phyloP scores from a whole-genome alignment of 257 asterid genomes.

The Lantana camara region DNA sequence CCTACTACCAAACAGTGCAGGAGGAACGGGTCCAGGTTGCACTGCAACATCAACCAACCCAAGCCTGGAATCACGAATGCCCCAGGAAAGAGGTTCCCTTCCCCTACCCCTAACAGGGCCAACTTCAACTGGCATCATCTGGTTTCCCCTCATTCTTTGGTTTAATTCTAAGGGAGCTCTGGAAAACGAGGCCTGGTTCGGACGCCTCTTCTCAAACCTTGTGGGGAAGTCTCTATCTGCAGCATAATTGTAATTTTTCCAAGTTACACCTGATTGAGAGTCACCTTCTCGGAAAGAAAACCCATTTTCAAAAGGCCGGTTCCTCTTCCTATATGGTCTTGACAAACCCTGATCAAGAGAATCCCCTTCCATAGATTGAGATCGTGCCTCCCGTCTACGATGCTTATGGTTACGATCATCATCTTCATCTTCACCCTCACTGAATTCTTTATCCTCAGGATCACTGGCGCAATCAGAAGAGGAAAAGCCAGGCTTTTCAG shows the following conservation, averaged over 20 bases:
- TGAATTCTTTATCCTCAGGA: constrained; percentile 84
- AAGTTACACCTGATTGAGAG: constrained; percentile 54
- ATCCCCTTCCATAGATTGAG: constrained; percentile 73
- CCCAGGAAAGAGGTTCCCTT: constrained; percentile 70
- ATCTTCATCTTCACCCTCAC: constrained; percentile 97
- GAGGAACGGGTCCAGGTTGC: constrained; percentile 66
- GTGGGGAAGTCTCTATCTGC: constrained; percentile 54
- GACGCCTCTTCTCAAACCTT: constrained; percentile 67
- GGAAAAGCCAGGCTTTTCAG: constrained; percentile 65
- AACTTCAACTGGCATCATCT: constrained; percentile 50
- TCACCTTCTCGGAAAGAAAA: constrained; percentile 60
- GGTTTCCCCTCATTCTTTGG: constrained; percentile 66
- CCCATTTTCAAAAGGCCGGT: constrained; percentile 83
- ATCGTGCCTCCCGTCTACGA: constrained; percentile 71
- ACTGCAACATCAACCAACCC: constrained; percentile 68
- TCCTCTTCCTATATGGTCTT: constrained; percentile 71
- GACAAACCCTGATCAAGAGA: constrained; percentile 58
- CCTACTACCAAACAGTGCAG: constrained; percentile 74
- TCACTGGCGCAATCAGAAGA: constrained; percentile 69
- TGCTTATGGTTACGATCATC: constrained; percentile 99
- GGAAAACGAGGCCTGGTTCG: constrained; percentile 54
- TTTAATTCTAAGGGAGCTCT: constrained; percentile 59
- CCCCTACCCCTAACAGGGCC: constrained; percentile 76
- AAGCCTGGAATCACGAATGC: constrained; percentile 70
- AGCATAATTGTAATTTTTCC: constrained; percentile 45